Base-by-base conservation (phyloP, 1,284 basidiomycete species). In the Coniophora puteana region DNA sequence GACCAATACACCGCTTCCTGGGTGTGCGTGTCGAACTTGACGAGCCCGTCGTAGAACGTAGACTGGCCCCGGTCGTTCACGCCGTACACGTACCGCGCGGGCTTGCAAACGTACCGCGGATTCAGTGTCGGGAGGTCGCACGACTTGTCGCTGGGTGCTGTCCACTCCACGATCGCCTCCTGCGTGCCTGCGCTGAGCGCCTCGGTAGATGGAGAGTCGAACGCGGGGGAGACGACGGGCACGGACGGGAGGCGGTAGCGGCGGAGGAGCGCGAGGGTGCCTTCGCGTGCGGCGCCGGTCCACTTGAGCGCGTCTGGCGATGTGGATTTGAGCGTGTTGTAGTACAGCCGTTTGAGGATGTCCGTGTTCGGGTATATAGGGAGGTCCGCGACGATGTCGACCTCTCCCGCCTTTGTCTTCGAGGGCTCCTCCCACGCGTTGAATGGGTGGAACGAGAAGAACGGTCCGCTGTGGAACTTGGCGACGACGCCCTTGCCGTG, bases 381-480 rank as follows among this genome's bases (percentile, higher is more conserved):
- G 28, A 68, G 51, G 43, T 68, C 66, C 12, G 66, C 58, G 28
- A 67, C 29, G 40, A 68, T 51, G 45, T 65, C 62, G 28, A 51
- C 48, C 20, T 59, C 54, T 4, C 46, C 46, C 22, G 58, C 44
- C 30, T 66, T 55, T 2, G 51, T 55, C 2, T 47, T 43, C 16
- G 47, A 55, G 8, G 51, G 49, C 21, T 57, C 55, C 31, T 67
- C 65, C 52, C 55, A 68, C 1, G 66, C 60, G 20, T 67, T 68
- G 44, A 67, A 8, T 12, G 51, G 45, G 40, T 67, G 65, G 53
- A 67, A 67, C 38, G 49, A 57, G 47, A 66, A 67, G 52, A 67
- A 67, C 0, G 64, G 56, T 23, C 58, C 57, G 23, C 59, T 59
- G 48, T 67, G 46, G 43, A 63, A 68, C 44, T 58, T 63, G 40